phyloP scores from a whole-genome alignment of 768 basidiomycete species.

The Psilocybe azurescens region DNA sequence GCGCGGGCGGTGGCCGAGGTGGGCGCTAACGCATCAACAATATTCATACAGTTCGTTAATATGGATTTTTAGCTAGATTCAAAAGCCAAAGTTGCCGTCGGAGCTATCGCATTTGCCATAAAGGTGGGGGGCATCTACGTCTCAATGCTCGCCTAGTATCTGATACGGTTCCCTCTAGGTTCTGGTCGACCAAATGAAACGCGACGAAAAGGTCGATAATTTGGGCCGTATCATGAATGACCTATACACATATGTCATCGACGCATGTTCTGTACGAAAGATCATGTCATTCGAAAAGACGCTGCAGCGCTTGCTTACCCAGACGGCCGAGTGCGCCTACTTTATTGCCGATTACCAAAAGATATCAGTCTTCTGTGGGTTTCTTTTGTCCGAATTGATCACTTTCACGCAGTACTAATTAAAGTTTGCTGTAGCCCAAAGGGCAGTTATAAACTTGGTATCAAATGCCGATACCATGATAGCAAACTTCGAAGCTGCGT shows the following conservation, averaged over 20 bases:
- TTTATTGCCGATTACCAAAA: conserved; percentile 2
- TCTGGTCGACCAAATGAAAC: conserved; percentile 3
- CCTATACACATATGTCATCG: background rate
- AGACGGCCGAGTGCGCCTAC: conserved; percentile 6
- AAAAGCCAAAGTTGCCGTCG: background rate
- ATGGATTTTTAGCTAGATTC: background rate
- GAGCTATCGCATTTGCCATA: background rate
- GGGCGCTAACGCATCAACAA: background rate
- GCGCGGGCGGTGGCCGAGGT: conserved; percentile 1
- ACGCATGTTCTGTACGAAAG: background rate
- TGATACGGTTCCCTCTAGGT: background rate
- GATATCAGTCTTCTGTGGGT: background rate
- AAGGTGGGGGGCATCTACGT: background rate
- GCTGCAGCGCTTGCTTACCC: conserved; percentile 1
- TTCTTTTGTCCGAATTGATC: background rate
- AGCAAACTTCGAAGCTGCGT: background rate
- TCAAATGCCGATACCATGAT: conserved; percentile 5
- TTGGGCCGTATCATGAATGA: background rate
- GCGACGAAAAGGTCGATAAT: conserved; percentile 1
- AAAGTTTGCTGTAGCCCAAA: background rate
- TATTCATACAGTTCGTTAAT: background rate
- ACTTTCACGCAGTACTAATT: background rate
- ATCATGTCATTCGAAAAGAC: background rate
- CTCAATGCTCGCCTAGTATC: background rate
- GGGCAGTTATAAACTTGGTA: background rate